Evolutionary conservation across 202 grass and related monocot genomes (phyloP).

Genomic region (Zizania palustris): DNA sequence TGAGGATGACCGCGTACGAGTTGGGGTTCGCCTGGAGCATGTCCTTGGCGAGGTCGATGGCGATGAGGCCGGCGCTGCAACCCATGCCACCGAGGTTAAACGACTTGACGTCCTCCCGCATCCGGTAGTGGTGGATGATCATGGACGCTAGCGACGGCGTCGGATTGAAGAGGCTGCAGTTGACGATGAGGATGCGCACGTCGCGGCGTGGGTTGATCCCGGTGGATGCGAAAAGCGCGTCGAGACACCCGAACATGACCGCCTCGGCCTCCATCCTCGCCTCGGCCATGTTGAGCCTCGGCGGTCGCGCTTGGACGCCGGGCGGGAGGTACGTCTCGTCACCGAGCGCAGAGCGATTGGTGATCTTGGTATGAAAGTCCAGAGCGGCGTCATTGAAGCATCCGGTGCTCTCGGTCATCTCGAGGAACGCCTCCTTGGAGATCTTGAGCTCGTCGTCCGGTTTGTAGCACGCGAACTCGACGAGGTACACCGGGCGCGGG

Average conservation of each 20-base stretch:
- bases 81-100: conserved; percentile 99
- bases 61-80: conserved; percentile 89
- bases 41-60: conserved; percentile 91
- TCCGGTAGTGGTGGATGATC: conserved; percentile 89
- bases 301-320: conserved; percentile 70
- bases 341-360: conserved; percentile 74
- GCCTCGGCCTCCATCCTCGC: conserved; percentile 81
- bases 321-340: conserved; percentile 86
- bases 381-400: conserved; percentile 66
- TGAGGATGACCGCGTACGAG: conserved; percentile 74
- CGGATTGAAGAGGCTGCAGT: conserved; percentile 92
- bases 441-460: conserved; percentile 78
- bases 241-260: conserved; percentile 86
- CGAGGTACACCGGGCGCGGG: conserved; percentile 85
- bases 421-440: conserved; percentile 75
- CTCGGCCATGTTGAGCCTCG: conserved; percentile 71
- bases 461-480: conserved; percentile 90
- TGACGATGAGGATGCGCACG: conserved; percentile 77
- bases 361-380: conserved; percentile 93
- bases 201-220: conserved; percentile 77
- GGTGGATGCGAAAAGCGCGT: conserved; percentile 69
- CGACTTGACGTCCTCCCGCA: conserved; percentile 79
- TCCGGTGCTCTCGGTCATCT: conserved; percentile 77
- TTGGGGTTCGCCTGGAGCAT: conserved; percentile 76
- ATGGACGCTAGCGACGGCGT: conserved; percentile 83